A percentile compares a stretch with the other conserved stretches of the same genome.
Evolutionary conservation across 192 early-diverging fungal genomes (phyloP).

Genomic region (Gamsiella multidivaricata): DNA sequence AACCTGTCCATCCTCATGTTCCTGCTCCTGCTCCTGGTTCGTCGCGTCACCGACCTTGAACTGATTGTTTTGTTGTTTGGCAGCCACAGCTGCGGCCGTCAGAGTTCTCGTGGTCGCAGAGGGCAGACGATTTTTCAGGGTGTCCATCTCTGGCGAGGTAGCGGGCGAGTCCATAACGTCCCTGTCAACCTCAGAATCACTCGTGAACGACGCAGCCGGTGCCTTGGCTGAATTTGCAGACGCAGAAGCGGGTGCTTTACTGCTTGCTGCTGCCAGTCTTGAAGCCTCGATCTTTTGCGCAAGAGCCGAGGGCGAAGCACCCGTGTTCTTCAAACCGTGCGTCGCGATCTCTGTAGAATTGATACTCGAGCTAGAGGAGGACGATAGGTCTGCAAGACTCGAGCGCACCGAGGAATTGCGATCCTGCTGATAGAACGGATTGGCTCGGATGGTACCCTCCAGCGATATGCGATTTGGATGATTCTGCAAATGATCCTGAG

Average conservation of each 20-base stretch:
- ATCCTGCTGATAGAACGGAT: conserved; percentile 52
- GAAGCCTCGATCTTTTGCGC: background rate
- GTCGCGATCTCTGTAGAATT: conserved; percentile 17
- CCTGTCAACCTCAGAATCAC: conserved; percentile 26
- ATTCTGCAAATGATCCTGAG: conserved; percentile 46
- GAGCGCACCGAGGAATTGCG: conserved; percentile 45
- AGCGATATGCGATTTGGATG: conserved; percentile 45
- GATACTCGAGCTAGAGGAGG: background rate
- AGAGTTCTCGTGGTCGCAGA: conserved; percentile 43
- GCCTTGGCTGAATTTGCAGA: background rate
- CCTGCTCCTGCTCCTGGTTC: background rate
- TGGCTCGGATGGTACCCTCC: conserved; percentile 51
- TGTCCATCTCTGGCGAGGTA: conserved; percentile 40
- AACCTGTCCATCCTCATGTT: background rate
- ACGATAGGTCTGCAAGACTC: conserved; percentile 43
- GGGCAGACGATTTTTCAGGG: conserved; percentile 36
- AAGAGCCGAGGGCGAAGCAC: background rate
- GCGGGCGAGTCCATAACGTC: conserved; percentile 39
- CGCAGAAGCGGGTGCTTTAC: background rate
- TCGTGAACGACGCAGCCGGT: background rate
- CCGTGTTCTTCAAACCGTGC: background rate
- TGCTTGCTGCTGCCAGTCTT: too few species aligned
- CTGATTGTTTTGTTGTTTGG: conserved; percentile 33
- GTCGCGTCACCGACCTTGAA: background rate
- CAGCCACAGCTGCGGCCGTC: conserved; percentile 34